Evolutionary conservation across 2,329 filamentous ascomycete species (phyloP), one percentile per base, ranked within the genome.

Genomic region (Talaromyces amestolkiae): DNA sequence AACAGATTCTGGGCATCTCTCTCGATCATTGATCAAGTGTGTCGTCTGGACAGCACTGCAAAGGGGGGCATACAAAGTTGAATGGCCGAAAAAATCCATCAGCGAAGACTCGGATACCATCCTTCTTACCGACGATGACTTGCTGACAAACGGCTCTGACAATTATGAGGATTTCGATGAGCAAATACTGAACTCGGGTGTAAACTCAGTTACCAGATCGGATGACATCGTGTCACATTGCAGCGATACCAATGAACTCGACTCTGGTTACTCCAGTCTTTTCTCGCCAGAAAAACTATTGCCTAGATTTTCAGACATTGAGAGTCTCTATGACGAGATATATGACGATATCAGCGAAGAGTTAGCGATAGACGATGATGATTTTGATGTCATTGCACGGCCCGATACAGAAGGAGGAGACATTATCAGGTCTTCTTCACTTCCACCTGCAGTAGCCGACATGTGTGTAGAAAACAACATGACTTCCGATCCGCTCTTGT

Each of bases 11-110:
- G 39, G 19, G 24, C 2, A 54, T 43, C 11, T 68, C 41, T 62
- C 65, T 3, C 72, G 67, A 13, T 43, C 68, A 22, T 66, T 69
- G 13, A 58, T 79, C 8, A 72, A 73, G 47, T 69, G 70, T 35
- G 68, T 73, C 1, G 68, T 79, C 15, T 80, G 77, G 77, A 64
- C 63, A 24, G 71, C 71, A 33, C 73, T 75, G 24, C 76, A 77
- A 47, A 69, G 69, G 39, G 68, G 68, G 17, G 64, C 76, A 19
- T 68, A 68, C 45, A 70, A 65, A 7, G 49, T 66, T 2, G 69
- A 69, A 27, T 58, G 66, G 8, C 11, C 8, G 3, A 61, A 61
- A 39, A 69, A 58, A 41, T 31, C 56, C 31, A 51, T 47, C 49
- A 49, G 56, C 3, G 47, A n/a, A 31, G 56, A 51, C 49, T 61